Evolutionary conservation across 345 rosid species (phyloP).

Genomic region (Lumnitzera littorea): DNA sequence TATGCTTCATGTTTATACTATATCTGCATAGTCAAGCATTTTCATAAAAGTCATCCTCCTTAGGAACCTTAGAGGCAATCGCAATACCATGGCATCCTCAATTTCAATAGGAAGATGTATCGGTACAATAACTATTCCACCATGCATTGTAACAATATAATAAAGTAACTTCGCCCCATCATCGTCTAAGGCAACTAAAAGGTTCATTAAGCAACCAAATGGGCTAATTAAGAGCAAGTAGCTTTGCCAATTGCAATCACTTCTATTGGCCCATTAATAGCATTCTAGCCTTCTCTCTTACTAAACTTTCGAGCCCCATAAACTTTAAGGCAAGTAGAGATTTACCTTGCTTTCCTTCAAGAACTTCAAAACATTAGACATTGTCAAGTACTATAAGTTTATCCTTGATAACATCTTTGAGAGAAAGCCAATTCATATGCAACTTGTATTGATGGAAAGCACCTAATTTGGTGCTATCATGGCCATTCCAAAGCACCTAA

Average conservation of each 20-base stretch:
- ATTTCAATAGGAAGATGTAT: slow-evolving; percentile 80
- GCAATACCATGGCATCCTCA: slow-evolving; percentile 74
- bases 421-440: slow-evolving; percentile 86
- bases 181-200: slow-evolving; percentile 76
- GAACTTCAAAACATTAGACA: slow-evolving; percentile 80
- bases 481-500: slow-evolving; percentile 88
- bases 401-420: slow-evolving; percentile 72
- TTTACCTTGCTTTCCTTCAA: slow-evolving; percentile 68
- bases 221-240: slow-evolving; percentile 75
- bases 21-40: slow-evolving; percentile 59
- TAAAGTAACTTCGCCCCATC: slow-evolving; percentile 77
- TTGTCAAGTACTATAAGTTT: slow-evolving; percentile 64
- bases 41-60: slow-evolving; percentile 71
- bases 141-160: slow-evolving; percentile 62
- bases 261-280: slow-evolving; percentile 90
- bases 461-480: slow-evolving; percentile 62
- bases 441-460: slow-evolving; percentile 87
- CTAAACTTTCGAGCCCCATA: slow-evolving; percentile 81
- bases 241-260: slow-evolving; percentile 78
- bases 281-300: slow-evolving; percentile 72
- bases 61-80: slow-evolving; percentile 78
- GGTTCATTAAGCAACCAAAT: slow-evolving; percentile 91
- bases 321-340: slow-evolving; percentile 72
- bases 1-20: neutral
- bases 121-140: slow-evolving; percentile 78